Evolutionary conservation across 345 rosid species (phyloP).

Genomic region (Melastoma malabathricum): DNA sequence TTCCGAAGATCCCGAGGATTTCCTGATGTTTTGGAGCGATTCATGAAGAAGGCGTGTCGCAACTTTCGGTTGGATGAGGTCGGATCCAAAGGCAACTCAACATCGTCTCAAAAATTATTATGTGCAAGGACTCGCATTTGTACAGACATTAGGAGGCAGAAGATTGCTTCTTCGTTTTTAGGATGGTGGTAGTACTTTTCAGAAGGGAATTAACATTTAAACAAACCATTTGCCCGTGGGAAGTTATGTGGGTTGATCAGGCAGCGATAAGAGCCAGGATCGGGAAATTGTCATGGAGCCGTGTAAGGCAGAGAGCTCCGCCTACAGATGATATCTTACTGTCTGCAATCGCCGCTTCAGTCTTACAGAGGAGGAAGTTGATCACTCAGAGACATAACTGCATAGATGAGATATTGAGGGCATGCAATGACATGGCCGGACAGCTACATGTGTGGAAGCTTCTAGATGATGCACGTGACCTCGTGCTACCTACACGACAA

Average conservation of each 20-base stretch:
- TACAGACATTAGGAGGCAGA: constrained; percentile 81
- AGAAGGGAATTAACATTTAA: constrained; percentile 81
- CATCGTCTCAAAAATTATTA: constrained; percentile 78
- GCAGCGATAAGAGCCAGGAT: constrained; percentile 83
- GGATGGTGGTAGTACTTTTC: constrained; percentile 94
- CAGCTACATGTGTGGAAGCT: constrained; percentile 96
- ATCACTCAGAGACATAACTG: constrained; percentile 76
- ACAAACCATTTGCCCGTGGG: constrained; percentile 85
- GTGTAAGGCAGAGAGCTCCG: constrained; percentile 67
- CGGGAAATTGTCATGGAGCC: constrained; percentile 79
- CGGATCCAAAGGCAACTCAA: constrained; percentile 74
- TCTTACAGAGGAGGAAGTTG: constrained; percentile 75
- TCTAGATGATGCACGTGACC: constrained; percentile 79
- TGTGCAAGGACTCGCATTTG: constrained; percentile 75
- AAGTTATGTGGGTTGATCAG: constrained; percentile 98
- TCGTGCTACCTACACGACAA: constrained; percentile 73
- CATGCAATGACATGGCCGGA: constrained; percentile 87
- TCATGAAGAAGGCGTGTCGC: constrained; percentile 91
- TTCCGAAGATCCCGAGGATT: constrained; percentile 77
- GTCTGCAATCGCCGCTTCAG: constrained; percentile 80
- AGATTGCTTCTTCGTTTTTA: constrained; percentile 93
- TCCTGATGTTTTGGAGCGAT: constrained; percentile 89
- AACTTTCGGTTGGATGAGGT: constrained; percentile 89
- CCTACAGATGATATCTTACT: constrained; percentile 86
- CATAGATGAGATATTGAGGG: constrained; percentile 89